Evolutionary conservation across 1,139 yeast species (phyloP).

Genomic region (Casaregolazyma suthepensis): DNA sequence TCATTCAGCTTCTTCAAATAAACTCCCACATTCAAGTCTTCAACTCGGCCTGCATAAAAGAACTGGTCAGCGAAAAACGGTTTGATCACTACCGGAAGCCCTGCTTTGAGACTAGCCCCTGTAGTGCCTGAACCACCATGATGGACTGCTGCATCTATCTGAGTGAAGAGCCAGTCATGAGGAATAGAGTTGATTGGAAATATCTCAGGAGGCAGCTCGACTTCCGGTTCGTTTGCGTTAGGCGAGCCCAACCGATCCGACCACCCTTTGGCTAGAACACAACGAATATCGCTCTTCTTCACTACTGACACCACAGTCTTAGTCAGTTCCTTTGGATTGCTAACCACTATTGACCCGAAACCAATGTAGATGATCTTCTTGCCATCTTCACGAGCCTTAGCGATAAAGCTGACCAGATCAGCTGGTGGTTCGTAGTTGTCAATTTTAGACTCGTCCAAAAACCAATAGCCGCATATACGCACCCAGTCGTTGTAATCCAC

Average conservation of each 20-base stretch:
- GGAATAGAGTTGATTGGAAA: conserved; percentile 70
- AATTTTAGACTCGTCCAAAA: conserved; percentile 57
- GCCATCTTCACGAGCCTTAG: conserved; percentile 50
- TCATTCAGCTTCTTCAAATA: conserved; percentile 62
- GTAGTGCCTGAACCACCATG: conserved; percentile 99
- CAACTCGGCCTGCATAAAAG: conserved; percentile 80
- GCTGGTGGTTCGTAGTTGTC: conserved; percentile 55
- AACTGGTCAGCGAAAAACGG: conserved; percentile 97
- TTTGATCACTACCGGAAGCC: conserved; percentile 81
- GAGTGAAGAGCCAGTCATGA: conserved; percentile 91
- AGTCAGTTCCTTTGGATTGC: conserved; percentile 72
- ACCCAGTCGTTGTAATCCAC: conserved; percentile 94
- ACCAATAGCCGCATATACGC: conserved; percentile 94
- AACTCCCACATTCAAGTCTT: conserved; percentile 86
- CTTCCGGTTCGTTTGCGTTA: conserved; percentile 41
- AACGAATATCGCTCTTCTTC: conserved; percentile 67
- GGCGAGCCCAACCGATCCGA: conserved; percentile 55
- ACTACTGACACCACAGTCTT: conserved; percentile 76
- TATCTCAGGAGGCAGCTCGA: conserved; percentile 62
- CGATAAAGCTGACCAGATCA: conserved; percentile 54
- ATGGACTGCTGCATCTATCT: conserved; percentile 88
- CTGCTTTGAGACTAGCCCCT: conserved; percentile 83
- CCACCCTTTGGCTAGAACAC: conserved; percentile 93
- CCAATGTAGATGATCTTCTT: conserved; percentile 86
- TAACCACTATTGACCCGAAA: conserved; percentile 90